Evolutionary conservation across 2,329 filamentous ascomycete species (phyloP).

Genomic region (Penicillium verrucosum): DNA sequence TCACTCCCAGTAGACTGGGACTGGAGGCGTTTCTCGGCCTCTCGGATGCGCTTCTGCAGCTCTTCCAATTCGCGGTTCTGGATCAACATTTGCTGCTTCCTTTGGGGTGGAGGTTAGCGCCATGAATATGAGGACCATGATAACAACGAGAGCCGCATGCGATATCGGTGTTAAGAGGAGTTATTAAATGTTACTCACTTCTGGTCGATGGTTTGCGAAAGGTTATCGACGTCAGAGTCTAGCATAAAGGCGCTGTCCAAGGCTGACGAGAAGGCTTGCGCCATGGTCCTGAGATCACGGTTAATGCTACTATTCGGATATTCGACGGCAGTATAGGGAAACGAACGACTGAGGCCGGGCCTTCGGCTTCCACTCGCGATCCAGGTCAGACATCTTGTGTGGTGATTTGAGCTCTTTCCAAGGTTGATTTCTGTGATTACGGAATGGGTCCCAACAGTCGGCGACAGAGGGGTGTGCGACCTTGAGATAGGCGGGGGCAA

Average conservation of each 20-base stretch:
- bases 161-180: constrained; percentile 21
- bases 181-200: constrained; percentile 60
- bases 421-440: neutral
- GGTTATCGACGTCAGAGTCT: constrained; percentile 70
- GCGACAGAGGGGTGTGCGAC: constrained; percentile 10
- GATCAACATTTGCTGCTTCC: constrained; percentile 73
- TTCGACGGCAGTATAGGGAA: constrained; percentile 5
- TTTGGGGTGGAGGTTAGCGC: constrained; percentile 47
- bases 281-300: constrained; percentile 66
- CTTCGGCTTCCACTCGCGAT: constrained; percentile 76
- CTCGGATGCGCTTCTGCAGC: constrained; percentile 77
- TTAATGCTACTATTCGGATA: constrained; percentile 20
- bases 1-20: constrained; percentile 23
- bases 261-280: constrained; percentile 79
- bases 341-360: constrained; percentile 81
- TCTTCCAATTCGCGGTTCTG: constrained; percentile 78
- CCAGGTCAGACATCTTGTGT: constrained; percentile 56
- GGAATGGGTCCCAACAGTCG: neutral
- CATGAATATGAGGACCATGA: neutral
- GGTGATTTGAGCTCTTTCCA: neutral
- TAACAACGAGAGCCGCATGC: neutral
- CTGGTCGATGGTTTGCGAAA: constrained; percentile 72
- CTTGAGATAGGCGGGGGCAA: constrained; percentile 6
- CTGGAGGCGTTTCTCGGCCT: constrained; percentile 77
- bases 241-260: constrained; percentile 87